Conservation (phyloP, 2,329 filamentous ascomycete species). For the Zymoseptoria brevis region DNA sequence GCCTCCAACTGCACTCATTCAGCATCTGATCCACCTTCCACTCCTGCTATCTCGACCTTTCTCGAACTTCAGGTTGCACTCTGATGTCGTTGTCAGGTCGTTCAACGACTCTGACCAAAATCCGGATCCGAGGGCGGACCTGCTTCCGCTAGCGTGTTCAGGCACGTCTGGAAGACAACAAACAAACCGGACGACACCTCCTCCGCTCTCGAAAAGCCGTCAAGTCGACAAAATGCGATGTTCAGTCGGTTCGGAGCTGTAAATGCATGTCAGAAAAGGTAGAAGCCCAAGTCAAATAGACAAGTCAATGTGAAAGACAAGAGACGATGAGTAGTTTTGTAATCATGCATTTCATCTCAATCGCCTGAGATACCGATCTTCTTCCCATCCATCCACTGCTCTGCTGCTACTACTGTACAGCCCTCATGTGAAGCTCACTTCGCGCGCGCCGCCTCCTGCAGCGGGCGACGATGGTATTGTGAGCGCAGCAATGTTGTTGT, state of each 20-base stretch:
- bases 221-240: background rate
- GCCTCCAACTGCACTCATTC: too few relatives aligned
- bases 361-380: constrained; percentile 2
- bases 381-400: constrained; percentile 20
- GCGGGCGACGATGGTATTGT: constrained; percentile 22
- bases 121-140: background rate
- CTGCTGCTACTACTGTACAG: constrained; percentile 30
- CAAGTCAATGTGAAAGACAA: constrained; percentile 5
- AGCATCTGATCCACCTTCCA: too few relatives aligned
- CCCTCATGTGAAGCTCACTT: constrained; percentile 17
- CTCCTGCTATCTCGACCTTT: too few relatives aligned
- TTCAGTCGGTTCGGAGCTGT: background rate
- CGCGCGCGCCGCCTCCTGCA: constrained; percentile 15
- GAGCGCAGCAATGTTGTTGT: constrained; percentile 14
- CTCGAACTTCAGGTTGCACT: too few relatives aligned
- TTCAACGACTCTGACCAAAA: too few relatives aligned
- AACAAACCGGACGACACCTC: background rate
- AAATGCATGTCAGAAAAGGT: background rate
- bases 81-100: too few relatives aligned
- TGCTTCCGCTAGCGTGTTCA: background rate
- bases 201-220: background rate
- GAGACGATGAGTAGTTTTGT: constrained; percentile 16
- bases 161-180: background rate
- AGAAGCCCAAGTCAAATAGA: background rate
- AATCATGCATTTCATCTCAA: constrained; percentile 31